Conservation (phyloP, 208 protist species). For the Leishmania mexicana region DNA sequence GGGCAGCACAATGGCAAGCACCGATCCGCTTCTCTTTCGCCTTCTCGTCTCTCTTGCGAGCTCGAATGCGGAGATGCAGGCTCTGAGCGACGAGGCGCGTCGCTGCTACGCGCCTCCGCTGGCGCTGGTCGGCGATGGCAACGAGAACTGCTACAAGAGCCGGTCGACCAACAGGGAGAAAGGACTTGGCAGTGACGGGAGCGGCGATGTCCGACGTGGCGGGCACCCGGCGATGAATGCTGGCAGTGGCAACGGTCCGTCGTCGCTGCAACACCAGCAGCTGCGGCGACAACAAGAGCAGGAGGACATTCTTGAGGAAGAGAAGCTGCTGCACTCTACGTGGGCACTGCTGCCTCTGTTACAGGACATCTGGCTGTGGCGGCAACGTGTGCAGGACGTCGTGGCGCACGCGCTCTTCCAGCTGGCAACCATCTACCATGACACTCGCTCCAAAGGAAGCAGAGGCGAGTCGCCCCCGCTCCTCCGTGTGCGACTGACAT, state of each 20-base stretch:
- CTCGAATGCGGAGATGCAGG: slow-evolving; percentile 52
- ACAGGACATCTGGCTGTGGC: slow-evolving; percentile 80
- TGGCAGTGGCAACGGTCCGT: background rate
- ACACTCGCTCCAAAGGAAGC: background rate
- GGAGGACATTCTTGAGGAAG: slow-evolving; percentile 43
- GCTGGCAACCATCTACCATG: slow-evolving; percentile 68
- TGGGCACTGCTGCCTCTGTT: slow-evolving; percentile 72
- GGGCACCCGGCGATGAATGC: background rate
- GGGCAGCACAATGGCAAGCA: slow-evolving; percentile 19
- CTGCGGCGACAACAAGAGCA: background rate
- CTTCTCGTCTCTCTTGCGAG: slow-evolving; percentile 38
- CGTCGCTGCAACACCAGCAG: background rate
- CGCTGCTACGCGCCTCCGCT: slow-evolving; percentile 47
- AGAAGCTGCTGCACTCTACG: slow-evolving; percentile 67
- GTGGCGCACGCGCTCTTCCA: slow-evolving; percentile 73
- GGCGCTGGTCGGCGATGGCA: slow-evolving; percentile 53
- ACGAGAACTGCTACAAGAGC: slow-evolving; percentile 22
- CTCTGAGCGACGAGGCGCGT: slow-evolving; percentile 39
- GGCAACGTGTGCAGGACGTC: slow-evolving; percentile 64
- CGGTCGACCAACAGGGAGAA: background rate
- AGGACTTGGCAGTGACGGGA: background rate
- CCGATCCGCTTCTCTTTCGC: slow-evolving; percentile 54
- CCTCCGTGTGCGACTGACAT: slow-evolving; percentile 54
- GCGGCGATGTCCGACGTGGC: background rate
- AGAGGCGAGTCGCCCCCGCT: slow-evolving; percentile 11